Conservation (phyloP, 805 yeast genomes). For the Torulaspora microellipsoides region DNA sequence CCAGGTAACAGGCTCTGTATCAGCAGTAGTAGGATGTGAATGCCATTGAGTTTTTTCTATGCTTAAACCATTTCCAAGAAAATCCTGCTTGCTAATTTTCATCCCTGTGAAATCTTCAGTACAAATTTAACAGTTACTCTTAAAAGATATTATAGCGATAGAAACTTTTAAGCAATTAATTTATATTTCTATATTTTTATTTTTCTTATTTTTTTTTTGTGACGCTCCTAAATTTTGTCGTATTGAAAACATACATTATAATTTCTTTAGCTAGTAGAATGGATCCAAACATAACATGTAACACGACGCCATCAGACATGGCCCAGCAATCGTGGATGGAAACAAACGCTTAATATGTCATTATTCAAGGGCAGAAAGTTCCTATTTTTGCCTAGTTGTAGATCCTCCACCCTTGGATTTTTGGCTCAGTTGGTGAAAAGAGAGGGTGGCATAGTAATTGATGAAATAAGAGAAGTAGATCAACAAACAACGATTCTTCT, state of each 20-base stretch:
- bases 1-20: not conserved
- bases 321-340: no score
- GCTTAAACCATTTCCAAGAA: no score
- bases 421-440: slow-evolving; percentile 14
- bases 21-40: not conserved
- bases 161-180: no score
- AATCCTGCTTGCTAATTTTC: no score
- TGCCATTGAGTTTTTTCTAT: no score
- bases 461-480: slow-evolving; percentile 5
- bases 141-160: no score
- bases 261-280: no score
- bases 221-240: slow-evolving; percentile 1
- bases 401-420: slow-evolving; percentile 12
- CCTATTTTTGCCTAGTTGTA: slow-evolving; percentile 22
- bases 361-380: slow-evolving; percentile 7
- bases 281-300: no score
- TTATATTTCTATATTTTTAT: no score
- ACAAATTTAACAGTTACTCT: no score
- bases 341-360: not conserved
- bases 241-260: not conserved
- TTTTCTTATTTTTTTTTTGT: not conserved
- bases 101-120: no score
- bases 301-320: no score
- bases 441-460: slow-evolving; percentile 23
- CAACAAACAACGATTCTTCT: slow-evolving; percentile 16